Evolutionary conservation across 1,284 basidiomycete genomes (phyloP).

Genomic region (Mycena sp.): DNA sequence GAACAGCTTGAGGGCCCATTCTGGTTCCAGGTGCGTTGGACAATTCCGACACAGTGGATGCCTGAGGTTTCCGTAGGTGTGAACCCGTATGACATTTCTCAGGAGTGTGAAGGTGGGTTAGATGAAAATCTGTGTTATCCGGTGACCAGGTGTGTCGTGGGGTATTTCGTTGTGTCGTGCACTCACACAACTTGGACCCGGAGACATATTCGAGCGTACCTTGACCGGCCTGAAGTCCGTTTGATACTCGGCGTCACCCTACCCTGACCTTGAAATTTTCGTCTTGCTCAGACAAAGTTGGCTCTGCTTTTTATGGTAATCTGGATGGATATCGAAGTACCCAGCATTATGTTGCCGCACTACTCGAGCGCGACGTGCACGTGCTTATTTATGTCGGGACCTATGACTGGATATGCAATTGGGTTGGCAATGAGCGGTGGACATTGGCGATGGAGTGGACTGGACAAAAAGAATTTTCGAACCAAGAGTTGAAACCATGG

Average conservation of each 20-base stretch:
- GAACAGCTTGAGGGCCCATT: constrained; percentile 39
- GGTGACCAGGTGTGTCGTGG: constrained; percentile 42
- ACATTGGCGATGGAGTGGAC: constrained; percentile 70
- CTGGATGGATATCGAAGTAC: constrained; percentile 33
- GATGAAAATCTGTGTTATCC: constrained; percentile 49
- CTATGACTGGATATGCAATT: constrained; percentile 72
- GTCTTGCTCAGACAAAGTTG: constrained; percentile 50
- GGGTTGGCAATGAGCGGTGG: constrained; percentile 73
- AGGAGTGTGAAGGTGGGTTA: constrained; percentile 51
- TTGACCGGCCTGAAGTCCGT: constrained; percentile 58
- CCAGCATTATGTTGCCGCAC: constrained; percentile 54
- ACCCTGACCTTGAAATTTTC: constrained; percentile 48
- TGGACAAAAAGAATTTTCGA: constrained; percentile 59
- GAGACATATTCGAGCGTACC: constrained; percentile 55
- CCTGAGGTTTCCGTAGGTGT: constrained; percentile 24
- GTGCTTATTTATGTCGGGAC: constrained; percentile 72
- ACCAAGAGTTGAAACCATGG: constrained; percentile 65
- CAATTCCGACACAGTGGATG: neutral
- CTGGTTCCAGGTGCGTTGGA: constrained; percentile 36
- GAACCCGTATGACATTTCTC: constrained; percentile 62
- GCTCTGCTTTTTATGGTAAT: constrained; percentile 40
- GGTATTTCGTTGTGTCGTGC: neutral
- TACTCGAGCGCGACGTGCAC: constrained; percentile 73
- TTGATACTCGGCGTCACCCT: constrained; percentile 58
- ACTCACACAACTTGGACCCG: constrained; percentile 2